Evolutionary conservation across 805 yeast species (phyloP).

Genomic region (Candida multigemmis): DNA sequence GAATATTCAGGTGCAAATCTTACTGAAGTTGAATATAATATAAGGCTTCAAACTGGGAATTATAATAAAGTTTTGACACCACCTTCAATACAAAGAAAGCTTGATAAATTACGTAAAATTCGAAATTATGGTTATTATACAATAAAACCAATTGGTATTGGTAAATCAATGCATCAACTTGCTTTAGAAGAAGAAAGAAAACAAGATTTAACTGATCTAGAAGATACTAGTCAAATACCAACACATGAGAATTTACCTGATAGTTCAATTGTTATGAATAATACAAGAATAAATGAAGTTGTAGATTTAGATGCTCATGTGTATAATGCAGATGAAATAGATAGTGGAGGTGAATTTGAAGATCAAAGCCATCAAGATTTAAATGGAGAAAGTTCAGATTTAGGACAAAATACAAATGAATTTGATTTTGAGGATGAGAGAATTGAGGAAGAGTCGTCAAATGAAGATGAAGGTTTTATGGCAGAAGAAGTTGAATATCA

Average conservation of each 20-base stretch:
- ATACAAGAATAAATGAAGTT: slow-evolving; percentile 6
- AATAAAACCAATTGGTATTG: slow-evolving; percentile 29
- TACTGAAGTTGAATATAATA: slow-evolving; percentile 9
- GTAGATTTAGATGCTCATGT: slow-evolving; percentile 40
- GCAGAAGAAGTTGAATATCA: slow-evolving; percentile 40
- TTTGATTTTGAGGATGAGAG: slow-evolving; percentile 9
- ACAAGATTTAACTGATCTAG: slow-evolving; percentile 2
- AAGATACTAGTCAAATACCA: not conserved
- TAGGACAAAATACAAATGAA: too few relatives aligned
- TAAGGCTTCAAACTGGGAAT: too few relatives aligned
- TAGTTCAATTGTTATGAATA: slow-evolving; percentile 5
- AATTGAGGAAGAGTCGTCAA: slow-evolving; percentile 1
- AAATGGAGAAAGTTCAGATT: slow-evolving; percentile 11
- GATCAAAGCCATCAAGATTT: too few relatives aligned
- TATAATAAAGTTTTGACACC: slow-evolving; percentile 4
- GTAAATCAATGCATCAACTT: slow-evolving; percentile 30
- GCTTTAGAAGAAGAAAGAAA: slow-evolving; percentile 11
- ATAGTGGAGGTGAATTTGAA: slow-evolving; percentile 9
- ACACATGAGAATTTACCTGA: slow-evolving; percentile 2
- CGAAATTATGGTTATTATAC: slow-evolving; percentile 24
- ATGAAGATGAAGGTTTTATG: slow-evolving; percentile 34
- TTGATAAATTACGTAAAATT: slow-evolving; percentile 15
- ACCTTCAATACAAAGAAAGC: slow-evolving; percentile 11
- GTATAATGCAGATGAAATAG: slow-evolving; percentile 30
- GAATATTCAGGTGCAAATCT: slow-evolving; percentile 22